These are phyloP conservation scores for Furcasterigmium furcatum DNA, from an alignment of 2,329 filamentous ascomycete genomes.

Conservation along the genomic window DNA sequence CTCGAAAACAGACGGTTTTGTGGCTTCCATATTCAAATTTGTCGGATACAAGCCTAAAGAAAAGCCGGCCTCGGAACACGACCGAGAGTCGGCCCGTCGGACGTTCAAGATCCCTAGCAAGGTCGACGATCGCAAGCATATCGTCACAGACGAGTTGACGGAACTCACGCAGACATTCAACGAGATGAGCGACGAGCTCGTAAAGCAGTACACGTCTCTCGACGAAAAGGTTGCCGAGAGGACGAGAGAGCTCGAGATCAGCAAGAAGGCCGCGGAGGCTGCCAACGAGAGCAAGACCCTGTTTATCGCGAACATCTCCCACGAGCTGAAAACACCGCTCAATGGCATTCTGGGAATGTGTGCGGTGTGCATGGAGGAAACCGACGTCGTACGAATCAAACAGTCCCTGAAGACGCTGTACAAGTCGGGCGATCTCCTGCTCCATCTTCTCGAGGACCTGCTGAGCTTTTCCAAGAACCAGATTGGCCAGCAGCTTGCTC, in stretches of 20 bases:
- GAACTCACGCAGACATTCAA: constrained; percentile 86
- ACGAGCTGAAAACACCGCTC: constrained; percentile 86
- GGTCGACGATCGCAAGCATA: constrained; percentile 71
- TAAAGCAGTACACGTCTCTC: constrained; percentile 79
- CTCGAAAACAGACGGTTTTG: constrained; percentile 29
- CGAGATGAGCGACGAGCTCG: constrained; percentile 87
- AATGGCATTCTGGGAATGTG: constrained; percentile 96
- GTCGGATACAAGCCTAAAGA: constrained; percentile 16
- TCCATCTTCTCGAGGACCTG: constrained; percentile 85
- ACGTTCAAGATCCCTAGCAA: constrained; percentile 83
- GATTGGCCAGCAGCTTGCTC: constrained; percentile 75
- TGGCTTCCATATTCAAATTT: constrained; percentile 10
- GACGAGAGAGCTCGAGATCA: constrained; percentile 81
- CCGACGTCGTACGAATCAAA: constrained; percentile 74
- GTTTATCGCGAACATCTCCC: constrained; percentile 92
- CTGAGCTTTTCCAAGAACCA: constrained; percentile 95
- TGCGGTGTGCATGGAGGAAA: constrained; percentile 88
- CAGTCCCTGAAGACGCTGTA: constrained; percentile 85
- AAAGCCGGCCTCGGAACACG: constrained; percentile 20
- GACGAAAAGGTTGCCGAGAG: constrained; percentile 82
- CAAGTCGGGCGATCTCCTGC: constrained; percentile 78
- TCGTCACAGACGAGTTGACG: constrained; percentile 79
- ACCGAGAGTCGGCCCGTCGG: constrained; percentile 39
- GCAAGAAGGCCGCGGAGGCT: constrained; percentile 89
- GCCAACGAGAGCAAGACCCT: constrained; percentile 96